Evolutionary conservation across 2,329 filamentous ascomycete species (phyloP).

Genomic region (Fusarium pseudocircinatum): DNA sequence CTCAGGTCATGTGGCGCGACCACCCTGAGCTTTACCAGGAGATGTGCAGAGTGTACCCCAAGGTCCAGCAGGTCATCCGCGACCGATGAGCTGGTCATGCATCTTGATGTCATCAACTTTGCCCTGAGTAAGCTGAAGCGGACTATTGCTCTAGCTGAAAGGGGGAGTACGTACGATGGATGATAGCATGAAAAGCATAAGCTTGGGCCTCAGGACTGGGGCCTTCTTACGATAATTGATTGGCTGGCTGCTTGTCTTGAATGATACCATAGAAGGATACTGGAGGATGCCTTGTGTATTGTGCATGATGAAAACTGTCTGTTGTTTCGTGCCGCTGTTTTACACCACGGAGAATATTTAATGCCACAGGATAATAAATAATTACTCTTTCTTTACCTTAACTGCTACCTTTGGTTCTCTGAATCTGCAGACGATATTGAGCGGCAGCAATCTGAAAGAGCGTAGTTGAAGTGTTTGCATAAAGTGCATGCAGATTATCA

Average conservation of each 20-base stretch:
- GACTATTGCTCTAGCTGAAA: neutral
- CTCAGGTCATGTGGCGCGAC: constrained; percentile 78
- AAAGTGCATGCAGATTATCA: accelerated
- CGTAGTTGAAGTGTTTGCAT: neutral
- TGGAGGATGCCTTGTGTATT: neutral
- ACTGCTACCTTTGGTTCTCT: accelerated
- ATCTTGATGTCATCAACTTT: no score
- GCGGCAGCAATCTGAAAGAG: neutral
- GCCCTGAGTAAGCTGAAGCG: neutral
- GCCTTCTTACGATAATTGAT: neutral
- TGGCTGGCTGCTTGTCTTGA: neutral
- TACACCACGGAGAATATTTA: neutral
- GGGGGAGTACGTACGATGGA: neutral
- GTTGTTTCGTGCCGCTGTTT: neutral
- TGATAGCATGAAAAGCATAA: accelerated
- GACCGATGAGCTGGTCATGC: constrained; percentile 12
- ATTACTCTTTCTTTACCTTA: neutral
- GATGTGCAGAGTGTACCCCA: constrained; percentile 84
- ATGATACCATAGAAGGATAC: constrained; percentile 27
- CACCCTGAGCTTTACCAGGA: constrained; percentile 83
- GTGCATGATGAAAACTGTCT: neutral
- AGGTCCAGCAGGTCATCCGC: constrained; percentile 79
- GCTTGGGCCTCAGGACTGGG: neutral
- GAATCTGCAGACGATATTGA: accelerated
- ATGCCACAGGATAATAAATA: constrained; percentile 5